Base-by-base conservation (phyloP, 2,329 filamentous ascomycete species). In the Cladosporium sp. region DNA sequence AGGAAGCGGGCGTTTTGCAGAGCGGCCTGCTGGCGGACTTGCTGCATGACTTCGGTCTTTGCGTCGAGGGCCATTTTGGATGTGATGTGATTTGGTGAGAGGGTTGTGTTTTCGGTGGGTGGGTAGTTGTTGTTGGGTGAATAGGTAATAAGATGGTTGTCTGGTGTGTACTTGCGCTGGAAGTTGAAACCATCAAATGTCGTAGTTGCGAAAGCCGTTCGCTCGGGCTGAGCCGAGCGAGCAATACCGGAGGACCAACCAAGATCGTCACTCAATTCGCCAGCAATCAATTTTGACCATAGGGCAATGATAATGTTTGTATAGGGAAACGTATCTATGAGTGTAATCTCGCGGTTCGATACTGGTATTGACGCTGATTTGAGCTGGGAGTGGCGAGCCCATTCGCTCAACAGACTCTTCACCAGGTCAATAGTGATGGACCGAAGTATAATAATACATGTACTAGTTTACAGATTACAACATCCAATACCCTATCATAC, bases 11-110 rank as follows among this genome's bases (percentile, higher is more conserved):
- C 83, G 71, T 85, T 85, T 67, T 78, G 76, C 70, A 85, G 78
- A 60, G 83, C 83, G 65, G 81, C 79, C 76, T 84, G 82, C 77
- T 85, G 82, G 69, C 82, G 81, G 68, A 85, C 77, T 75, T 84
- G 82, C 71, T 82, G 80, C 80, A 84, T 84, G 66, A 84, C 75
- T 62, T 78, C 74, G 68, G 78, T 78, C 71, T 83, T 83, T 60
- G 80, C 75, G 74, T 83, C 80, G 41, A 47, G 7, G 47, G 47
- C 59, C 71, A 77, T 78, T 59, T 38, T 74, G 58, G 66, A 4
- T 62, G 30, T 11, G 3, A 0, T 24, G 2, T 10, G 11, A 24
- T 62, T 8, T 52, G 30, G 36, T n/a, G 59, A 7, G 47, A n/a
- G 18, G 34, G 34, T 18, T 41, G 21, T 24, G 21, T 10, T 47